Evolutionary conservation across 2,329 filamentous ascomycete species (phyloP).

Genomic region (Aspergillus brunneoviolaceus): DNA sequence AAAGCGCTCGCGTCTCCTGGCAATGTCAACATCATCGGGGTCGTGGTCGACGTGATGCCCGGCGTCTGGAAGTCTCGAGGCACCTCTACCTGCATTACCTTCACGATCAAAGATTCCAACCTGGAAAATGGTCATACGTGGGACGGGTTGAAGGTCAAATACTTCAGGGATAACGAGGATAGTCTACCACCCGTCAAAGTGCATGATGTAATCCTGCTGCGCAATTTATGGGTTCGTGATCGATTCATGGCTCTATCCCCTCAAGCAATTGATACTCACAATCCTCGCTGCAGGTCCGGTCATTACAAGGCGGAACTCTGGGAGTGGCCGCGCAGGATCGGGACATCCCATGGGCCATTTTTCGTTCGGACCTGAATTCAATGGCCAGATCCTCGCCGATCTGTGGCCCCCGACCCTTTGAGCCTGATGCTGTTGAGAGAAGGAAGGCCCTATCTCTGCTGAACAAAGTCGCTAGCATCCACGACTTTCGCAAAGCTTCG

Average conservation of each 20-base stretch:
- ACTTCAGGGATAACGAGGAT: conserved; percentile 56
- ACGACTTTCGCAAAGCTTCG: conserved; percentile 13
- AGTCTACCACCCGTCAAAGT: conserved; percentile 47
- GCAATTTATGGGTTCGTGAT: conserved; percentile 53
- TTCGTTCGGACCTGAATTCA: conserved; percentile 28
- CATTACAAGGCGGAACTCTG: conserved; percentile 20
- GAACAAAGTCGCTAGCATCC: conserved; percentile 14
- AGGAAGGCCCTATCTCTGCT: conserved; percentile 30
- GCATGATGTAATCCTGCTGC: conserved; percentile 66
- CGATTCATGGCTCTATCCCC: not conserved
- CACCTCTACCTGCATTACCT: conserved; percentile 60
- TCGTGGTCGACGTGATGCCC: conserved; percentile 64
- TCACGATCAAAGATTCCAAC: conserved; percentile 60
- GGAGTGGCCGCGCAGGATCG: conserved; percentile 30
- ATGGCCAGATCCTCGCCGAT: conserved; percentile 22
- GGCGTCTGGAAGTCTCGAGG: conserved; percentile 53
- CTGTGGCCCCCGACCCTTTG: conserved; percentile 29
- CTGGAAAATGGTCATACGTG: conserved; percentile 44
- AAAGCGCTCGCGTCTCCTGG: conserved; percentile 40
- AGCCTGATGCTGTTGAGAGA: conserved; percentile 30
- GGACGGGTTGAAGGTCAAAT: conserved; percentile 53
- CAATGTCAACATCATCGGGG: conserved; percentile 63
- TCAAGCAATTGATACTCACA: not conserved
- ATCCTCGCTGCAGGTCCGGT: conserved; percentile 18
- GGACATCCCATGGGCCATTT: conserved; percentile 36